Evolutionary conservation across 1,139 yeast species (phyloP), one percentile per base, ranked within the genome.

Genomic region (Petasospora rhodanensis): DNA sequence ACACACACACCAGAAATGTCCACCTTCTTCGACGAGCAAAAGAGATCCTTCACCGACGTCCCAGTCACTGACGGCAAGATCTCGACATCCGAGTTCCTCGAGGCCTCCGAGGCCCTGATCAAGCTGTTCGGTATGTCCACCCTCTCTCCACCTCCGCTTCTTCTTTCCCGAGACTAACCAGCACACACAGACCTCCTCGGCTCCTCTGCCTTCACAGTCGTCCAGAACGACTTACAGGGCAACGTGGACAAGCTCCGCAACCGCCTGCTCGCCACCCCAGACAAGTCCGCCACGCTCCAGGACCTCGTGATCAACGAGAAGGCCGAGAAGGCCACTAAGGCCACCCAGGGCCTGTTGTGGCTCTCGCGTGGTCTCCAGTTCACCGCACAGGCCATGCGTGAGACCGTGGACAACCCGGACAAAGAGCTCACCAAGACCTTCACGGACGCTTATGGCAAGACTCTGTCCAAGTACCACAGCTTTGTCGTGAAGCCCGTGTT

Each of bases 291-390:
- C 19, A 81, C 94, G 20, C 70, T 86, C 49, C 95, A 87, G 62
- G 87, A 73, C 44, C 69, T 86, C 56, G 79, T 87, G 18, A 63
- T 83, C 42, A 59, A 67, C 38, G 82, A 82, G 53, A 82, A 75
- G 51, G 74, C 76, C 24, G 76, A 69, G 42, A 76, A 76, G 58
- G 65, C 70, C 49, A 83, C 81, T 58, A 78, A 80, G 40, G 95
- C 96, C 28, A 86, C 96, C 15, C 96, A 87, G 61, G 96, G 95
- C 17, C 73, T 86, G 49, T 66, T 86, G 52, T 86, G 96, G 96
- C 72, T 86, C 46, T 70, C 80, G 26, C 70, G 91, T 56, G 96
- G 96, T 13, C 73, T 86, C 51, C 80, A 84, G 54, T 87, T 86
- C 66, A 87, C 96, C 16, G 89, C 94, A 19, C 79, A 72, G 48